Evolutionary conservation across 768 basidiomycete species (phyloP), one percentile per base, ranked within the genome.

Genomic region (Lentinula edodes): DNA sequence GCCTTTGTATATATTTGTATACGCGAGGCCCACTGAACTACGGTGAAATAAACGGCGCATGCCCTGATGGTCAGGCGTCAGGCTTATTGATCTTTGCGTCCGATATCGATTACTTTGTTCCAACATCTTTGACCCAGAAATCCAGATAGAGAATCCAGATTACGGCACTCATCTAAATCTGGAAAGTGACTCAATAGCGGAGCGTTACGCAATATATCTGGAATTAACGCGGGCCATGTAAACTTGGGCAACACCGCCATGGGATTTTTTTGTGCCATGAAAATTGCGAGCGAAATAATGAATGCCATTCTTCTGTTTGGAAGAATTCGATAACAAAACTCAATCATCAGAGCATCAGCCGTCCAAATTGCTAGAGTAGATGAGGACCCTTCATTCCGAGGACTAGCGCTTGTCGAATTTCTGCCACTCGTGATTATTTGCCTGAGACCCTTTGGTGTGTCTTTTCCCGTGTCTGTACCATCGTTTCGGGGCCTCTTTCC

Each of bases 191-290:
- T 28, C 7, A 6, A 52, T 16, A 28, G 20, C 51, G 12, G 4
- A 52, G 34, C 51, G 28, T 52, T 32, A 35, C 28, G 34, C 34
- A 13, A 46, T 16, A 20, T 9, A 18, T 32, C 51, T 52, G 51
- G 51, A 16, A 32, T 50, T 52, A 34, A 52, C 28, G 51, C 51
- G 51, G 28, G 34, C 28, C 35, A 6, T 52, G 13, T 23, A 23
- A 18, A 18, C 20, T 20, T 48, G 18, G 20, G 28, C 28, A 28
- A 48, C 46, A 48, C 46, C 46, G 46, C n/a, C 46, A 48, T 48
- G 20, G 7, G 46, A 48, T 35, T 52, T 32, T 28, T 16, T 10
- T 65, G 61, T 57, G 57, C 51, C 51, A 52, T 63, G 61, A 53
- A 52, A 57, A 62, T 64, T 38, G 61, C n/a, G 51, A n/a, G 51